Evolutionary conservation across 306 rosid species (phyloP).

Genomic region (Ormosia emarginata): DNA sequence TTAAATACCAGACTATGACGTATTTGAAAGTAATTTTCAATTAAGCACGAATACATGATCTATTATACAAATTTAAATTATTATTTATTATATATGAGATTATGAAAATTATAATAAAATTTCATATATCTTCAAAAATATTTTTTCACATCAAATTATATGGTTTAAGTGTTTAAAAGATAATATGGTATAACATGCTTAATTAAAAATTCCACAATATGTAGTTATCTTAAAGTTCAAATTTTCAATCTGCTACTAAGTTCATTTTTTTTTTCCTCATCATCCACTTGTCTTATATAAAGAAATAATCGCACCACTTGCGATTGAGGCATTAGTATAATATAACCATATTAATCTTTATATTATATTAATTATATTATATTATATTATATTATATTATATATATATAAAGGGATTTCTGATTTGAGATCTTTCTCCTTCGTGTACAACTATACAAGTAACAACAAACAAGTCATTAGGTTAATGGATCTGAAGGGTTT

Average conservation of each 20-base stretch:
- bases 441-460: not conserved
- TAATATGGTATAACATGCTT: no score
- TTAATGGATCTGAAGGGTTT: not conserved
- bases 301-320: not conserved
- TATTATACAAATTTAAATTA: no score
- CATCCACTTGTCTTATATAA: not conserved
- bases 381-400: not conserved
- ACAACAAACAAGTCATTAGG: not conserved
- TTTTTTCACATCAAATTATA: no score
- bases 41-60: no score
- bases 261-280: not conserved
- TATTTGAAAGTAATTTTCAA: not conserved
- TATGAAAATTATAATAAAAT: no score
- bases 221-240: not conserved
- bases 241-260: not conserved
- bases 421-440: not conserved
- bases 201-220: no score
- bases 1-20: not conserved
- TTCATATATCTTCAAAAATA: no score
- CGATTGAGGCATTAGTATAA: not conserved
- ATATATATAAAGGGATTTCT: not conserved
- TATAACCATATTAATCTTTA: not conserved
- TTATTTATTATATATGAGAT: no score
- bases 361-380: not conserved
- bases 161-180: no score